Conservation (phyloP, 331 rosid species). For the Pyrus hybrid region DNA sequence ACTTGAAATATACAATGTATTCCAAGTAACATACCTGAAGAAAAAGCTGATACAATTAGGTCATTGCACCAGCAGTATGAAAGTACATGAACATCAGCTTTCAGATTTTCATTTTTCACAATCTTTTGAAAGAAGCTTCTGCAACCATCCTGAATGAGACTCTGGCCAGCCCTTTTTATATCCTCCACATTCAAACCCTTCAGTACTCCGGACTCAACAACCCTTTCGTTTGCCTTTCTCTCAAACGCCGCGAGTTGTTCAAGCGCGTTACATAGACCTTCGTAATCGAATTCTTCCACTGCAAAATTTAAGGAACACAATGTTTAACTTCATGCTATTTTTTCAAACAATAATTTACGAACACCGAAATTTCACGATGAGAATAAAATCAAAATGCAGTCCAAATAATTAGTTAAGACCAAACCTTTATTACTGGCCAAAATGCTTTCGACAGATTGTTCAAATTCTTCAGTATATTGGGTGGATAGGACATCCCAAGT, state of each 20-base stretch:
- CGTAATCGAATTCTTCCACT: neutral
- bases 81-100: conserved; percentile 11
- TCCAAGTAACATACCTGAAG: conserved; percentile 2
- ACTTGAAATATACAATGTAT: no score
- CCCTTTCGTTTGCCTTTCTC: conserved; percentile 13
- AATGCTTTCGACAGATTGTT: conserved; percentile 1
- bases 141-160: conserved; percentile 17
- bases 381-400: neutral
- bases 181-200: neutral
- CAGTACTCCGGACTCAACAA: conserved; percentile 10
- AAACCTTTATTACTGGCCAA: conserved; percentile 1
- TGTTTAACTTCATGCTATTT: neutral
- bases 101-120: conserved; percentile 8
- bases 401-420: neutral
- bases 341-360: no score
- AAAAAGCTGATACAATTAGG: conserved; percentile 8
- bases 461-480: conserved; percentile 14
- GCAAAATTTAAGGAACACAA: neutral
- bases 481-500: conserved; percentile 11
- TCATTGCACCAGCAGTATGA: conserved; percentile 20
- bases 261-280: conserved; percentile 7
- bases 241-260: conserved; percentile 11
- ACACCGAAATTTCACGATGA: no score
- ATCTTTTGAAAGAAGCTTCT: conserved; percentile 9
- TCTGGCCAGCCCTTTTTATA: conserved; percentile 15